phyloP scores from a whole-genome alignment of 305 asterid species.

The Solanum aculeatissimum region DNA sequence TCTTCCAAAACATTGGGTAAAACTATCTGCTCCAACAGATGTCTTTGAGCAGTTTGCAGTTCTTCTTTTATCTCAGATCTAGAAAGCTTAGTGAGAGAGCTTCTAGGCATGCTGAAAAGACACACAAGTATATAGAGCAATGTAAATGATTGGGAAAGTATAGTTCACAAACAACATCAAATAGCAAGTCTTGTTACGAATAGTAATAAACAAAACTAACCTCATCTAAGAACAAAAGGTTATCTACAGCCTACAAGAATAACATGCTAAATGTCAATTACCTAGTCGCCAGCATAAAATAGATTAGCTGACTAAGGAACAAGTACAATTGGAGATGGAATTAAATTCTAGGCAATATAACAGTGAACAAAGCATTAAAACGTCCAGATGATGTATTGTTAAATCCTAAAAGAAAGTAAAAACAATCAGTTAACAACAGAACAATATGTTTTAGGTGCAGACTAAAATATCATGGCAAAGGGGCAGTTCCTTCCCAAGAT shows the following conservation, averaged over 20 bases:
- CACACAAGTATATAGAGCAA: slow-evolving; percentile 11
- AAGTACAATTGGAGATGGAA: neutral
- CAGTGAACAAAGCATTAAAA: neutral
- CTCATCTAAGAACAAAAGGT: neutral
- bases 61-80: slow-evolving; percentile 69
- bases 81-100: slow-evolving; percentile 59
- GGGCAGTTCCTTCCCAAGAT: neutral
- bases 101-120: slow-evolving; percentile 39
- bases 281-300: neutral
- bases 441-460: neutral
- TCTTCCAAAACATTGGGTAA: slow-evolving; percentile 45
- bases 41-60: slow-evolving; percentile 67
- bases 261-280: neutral
- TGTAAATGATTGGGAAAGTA: slow-evolving; percentile 5
- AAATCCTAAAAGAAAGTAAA: neutral
- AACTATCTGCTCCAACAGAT: slow-evolving; percentile 54
- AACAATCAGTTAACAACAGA: neutral
- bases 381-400: neutral
- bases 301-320: neutral
- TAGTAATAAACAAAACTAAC: neutral
- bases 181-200: neutral
- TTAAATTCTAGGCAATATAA: neutral
- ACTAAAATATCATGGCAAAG: neutral
- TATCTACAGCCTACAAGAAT: neutral
- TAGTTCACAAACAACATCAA: neutral